Conservation (phyloP, 2,329 filamentous ascomycete genomes). For the Nakataea oryzae region DNA sequence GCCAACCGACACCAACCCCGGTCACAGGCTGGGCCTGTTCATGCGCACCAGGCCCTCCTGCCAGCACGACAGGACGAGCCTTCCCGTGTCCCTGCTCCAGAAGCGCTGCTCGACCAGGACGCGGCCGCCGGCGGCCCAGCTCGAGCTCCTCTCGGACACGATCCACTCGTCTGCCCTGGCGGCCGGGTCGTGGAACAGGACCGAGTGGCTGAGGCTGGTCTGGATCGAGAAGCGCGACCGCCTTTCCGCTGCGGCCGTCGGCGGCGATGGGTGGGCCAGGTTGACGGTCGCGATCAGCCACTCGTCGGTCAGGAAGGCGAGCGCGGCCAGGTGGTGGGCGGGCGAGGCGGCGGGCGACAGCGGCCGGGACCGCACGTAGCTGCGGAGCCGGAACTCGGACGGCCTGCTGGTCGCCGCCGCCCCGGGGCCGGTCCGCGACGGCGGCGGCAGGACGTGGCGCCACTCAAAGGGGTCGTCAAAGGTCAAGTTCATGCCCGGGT, state of each 20-base stretch:
- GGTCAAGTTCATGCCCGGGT: background rate
- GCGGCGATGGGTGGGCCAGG: background rate
- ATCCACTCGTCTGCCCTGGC: conserved; percentile 3
- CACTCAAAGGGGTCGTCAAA: conserved; percentile 2
- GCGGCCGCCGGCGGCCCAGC: conserved; percentile 2
- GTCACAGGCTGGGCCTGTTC: background rate
- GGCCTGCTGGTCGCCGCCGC: background rate
- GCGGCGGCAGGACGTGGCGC: background rate
- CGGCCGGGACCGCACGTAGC: conserved; percentile 2
- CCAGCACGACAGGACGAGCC: conserved; percentile 1
- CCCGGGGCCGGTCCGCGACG: background rate
- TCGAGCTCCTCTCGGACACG: background rate
- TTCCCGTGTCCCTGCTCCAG: conserved; percentile 1
- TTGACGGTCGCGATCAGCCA: conserved; percentile 1
- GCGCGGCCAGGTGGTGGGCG: conserved; percentile 1
- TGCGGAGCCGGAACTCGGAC: background rate
- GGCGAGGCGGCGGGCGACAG: background rate
- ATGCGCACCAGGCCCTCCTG: conserved; percentile 4
- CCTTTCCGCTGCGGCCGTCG: background rate
- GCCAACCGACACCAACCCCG: background rate
- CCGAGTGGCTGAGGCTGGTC: conserved; percentile 1
- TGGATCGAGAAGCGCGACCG: background rate
- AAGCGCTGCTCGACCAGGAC: conserved; percentile 4
- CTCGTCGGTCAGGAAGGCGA: conserved; percentile 3
- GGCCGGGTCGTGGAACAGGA: conserved; percentile 2